Conservation (phyloP, 1,284 basidiomycete species). For the Cutaneotrichosporon mucoides region DNA sequence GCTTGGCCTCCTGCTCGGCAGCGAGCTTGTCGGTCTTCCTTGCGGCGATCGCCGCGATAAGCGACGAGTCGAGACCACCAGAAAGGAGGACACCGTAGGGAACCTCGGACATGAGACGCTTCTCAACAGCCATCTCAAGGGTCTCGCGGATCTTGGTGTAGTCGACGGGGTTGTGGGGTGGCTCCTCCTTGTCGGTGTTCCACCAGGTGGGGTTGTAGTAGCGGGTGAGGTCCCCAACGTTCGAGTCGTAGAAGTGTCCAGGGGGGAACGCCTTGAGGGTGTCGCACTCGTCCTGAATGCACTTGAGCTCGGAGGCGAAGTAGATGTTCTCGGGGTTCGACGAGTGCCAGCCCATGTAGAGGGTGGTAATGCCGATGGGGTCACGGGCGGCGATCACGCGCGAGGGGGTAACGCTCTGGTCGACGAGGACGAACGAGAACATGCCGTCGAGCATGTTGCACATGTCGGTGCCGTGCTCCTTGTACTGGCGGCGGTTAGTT, state of each 20-base stretch:
- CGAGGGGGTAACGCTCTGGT: conserved; percentile 83
- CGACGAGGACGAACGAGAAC: conserved; percentile 97
- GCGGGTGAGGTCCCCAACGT: conserved; percentile 66
- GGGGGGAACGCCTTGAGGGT: conserved; percentile 94
- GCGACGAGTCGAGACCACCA: conserved; percentile 91
- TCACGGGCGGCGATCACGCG: conserved; percentile 94
- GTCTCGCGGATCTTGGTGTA: conserved; percentile 69
- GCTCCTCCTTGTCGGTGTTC: conserved; percentile 62
- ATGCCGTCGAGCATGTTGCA: conserved; percentile 89
- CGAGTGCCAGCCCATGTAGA: conserved; percentile 94
- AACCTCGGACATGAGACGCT: conserved; percentile 94
- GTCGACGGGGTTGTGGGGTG: conserved; percentile 67
- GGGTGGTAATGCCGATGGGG: conserved; percentile 95
- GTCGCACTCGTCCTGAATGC: conserved; percentile 89
- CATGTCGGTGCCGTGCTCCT: conserved; percentile 68
- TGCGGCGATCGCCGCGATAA: conserved; percentile 96
- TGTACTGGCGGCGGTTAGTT: conserved; percentile 59
- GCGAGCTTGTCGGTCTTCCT: conserved; percentile 92
- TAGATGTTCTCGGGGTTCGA: conserved; percentile 77
- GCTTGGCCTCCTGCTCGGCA: conserved; percentile 67
- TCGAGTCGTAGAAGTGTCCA: conserved; percentile 89
- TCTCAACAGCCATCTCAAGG: conserved; percentile 88
- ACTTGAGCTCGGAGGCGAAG: conserved; percentile 96
- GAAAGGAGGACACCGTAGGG: conserved; percentile 96
- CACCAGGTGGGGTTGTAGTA: conserved; percentile 88